A percentile compares a stretch with the other conserved stretches of the same genome.
Conservation (phyloP, 768 basidiomycete genomes). For the Dentipellis sp. region DNA sequence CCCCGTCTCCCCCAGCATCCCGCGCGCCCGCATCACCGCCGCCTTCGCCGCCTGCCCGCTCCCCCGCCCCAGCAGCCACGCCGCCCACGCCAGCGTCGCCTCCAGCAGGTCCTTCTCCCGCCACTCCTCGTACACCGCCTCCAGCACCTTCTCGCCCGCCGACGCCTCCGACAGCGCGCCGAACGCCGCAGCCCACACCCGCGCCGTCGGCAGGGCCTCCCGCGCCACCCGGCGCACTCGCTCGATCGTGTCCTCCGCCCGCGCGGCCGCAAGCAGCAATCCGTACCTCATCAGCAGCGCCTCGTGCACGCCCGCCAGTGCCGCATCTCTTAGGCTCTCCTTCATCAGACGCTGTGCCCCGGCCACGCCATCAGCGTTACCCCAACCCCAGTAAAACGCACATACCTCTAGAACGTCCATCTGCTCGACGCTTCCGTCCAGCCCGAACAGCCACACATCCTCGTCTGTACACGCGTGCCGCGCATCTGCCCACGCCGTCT, state of each 20-base stretch:
- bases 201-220: slow-evolving; percentile 32
- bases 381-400: not conserved
- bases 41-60: slow-evolving; percentile 31
- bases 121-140: slow-evolving; percentile 36
- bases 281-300: slow-evolving; percentile 38
- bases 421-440: not conserved
- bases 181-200: slow-evolving; percentile 38
- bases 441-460: not conserved
- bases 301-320: slow-evolving; percentile 29
- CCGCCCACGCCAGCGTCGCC: slow-evolving; percentile 36
- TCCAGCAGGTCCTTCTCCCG: slow-evolving; percentile 25
- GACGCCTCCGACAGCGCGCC: slow-evolving; percentile 14
- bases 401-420: slow-evolving; percentile 19
- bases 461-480: slow-evolving; percentile 18
- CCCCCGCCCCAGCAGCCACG: slow-evolving; percentile 35
- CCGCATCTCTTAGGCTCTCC: slow-evolving; percentile 11
- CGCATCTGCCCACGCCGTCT: slow-evolving; percentile 36
- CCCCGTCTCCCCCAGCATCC: slow-evolving; percentile 19
- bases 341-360: slow-evolving; percentile 1
- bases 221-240: slow-evolving; percentile 31
- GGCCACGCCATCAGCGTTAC: not conserved
- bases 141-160: slow-evolving; percentile 21
- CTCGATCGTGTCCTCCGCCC: slow-evolving; percentile 13
- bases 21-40: slow-evolving; percentile 25
- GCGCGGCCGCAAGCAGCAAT: slow-evolving; percentile 21